Base-by-base conservation (phyloP, 225 moss, liverwort and hornwort species). In the Rhytidiadelphus loreus region DNA sequence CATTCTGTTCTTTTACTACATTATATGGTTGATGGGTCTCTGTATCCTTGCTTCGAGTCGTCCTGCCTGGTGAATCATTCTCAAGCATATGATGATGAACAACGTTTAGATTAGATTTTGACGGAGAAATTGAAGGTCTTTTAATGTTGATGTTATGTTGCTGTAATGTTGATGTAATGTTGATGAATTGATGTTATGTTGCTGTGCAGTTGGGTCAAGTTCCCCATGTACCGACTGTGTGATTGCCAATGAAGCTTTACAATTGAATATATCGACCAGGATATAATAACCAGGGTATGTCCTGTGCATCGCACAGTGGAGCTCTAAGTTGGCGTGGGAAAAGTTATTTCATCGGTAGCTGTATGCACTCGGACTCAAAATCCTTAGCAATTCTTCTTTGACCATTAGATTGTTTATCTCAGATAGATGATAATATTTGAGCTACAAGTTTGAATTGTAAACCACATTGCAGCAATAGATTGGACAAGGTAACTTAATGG, bases 141-240 rank as follows among this genome's bases (percentile, higher is more conserved):
- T 50, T 83, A 46, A 87, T 44, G 20, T 85, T 87, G 65, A n/a
- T 90, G 84, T 83, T 28, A 33, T 86, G 85, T 37, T 83, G 64
- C 12, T 88, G 86, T 88, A 33, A 21, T n/a, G n/a, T 35, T 68
- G 75, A n/a, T 90, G 84, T 83, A 21, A 33, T 86, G 85, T 37
- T 83, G 64, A n/a, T n/a, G n/a, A 33, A 21, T 35, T 68, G 75
- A n/a, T 90, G 84, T 83, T 28, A 33, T 86, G 85, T 37, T 83
- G 64, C 12, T 88, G 86, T 88, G 90, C 92, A 92, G 92, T 84
- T 92, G 76, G 82, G 90, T 61, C 92, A 92, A 92, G 84, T 90
- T 86, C 92, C 92, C 37, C 92, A 92, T 80, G 55, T 84, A 52
- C 53, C 92, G 46, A 29, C 86, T 80, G 90, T 74, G 68, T 92